A percentile compares a stretch with the other conserved stretches of the same genome.
Conservation (phyloP, 495 filamentous ascomycete genomes). For the Aspergillus hancockii region DNA sequence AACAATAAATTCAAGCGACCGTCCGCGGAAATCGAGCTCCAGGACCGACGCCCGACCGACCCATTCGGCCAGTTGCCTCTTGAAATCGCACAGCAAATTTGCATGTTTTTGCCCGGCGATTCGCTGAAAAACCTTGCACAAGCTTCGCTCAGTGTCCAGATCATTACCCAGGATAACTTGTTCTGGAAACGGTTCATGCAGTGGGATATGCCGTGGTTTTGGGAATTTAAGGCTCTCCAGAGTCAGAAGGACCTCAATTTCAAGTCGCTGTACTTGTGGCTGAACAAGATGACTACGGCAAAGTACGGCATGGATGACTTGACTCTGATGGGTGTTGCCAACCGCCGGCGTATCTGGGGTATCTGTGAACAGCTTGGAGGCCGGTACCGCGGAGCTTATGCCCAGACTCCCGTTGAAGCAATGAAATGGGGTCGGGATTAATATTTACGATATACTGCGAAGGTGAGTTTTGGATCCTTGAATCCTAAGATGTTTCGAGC, state of each 20-base stretch:
- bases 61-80: slow-evolving; percentile 21
- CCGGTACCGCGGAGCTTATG: slow-evolving; percentile 4
- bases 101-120: slow-evolving; percentile 20
- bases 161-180: slow-evolving; percentile 21
- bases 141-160: slow-evolving; percentile 19
- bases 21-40: slow-evolving; percentile 4
- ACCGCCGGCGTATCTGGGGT: slow-evolving; percentile 24
- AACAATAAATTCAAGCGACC: slow-evolving; percentile 10
- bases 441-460: background rate
- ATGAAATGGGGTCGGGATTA: slow-evolving; percentile 5
- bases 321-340: slow-evolving; percentile 18
- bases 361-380: slow-evolving; percentile 19
- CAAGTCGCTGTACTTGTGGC: slow-evolving; percentile 21
- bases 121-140: slow-evolving; percentile 17
- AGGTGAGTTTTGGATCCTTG: background rate
- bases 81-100: slow-evolving; percentile 22
- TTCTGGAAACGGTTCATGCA: slow-evolving; percentile 24
- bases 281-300: slow-evolving; percentile 15
- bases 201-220: slow-evolving; percentile 27
- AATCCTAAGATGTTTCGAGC: no score
- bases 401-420: background rate
- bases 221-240: slow-evolving; percentile 11
- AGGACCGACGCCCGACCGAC: slow-evolving; percentile 14
- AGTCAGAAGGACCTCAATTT: slow-evolving; percentile 16
- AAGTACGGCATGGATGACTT: slow-evolving; percentile 22